Percentiles rank a stretch among this genome's conserved stretches.
These are phyloP conservation scores for Yamadazyma mexicana DNA, from an alignment of 1,139 yeast genomes.

Conservation along the genomic window DNA sequence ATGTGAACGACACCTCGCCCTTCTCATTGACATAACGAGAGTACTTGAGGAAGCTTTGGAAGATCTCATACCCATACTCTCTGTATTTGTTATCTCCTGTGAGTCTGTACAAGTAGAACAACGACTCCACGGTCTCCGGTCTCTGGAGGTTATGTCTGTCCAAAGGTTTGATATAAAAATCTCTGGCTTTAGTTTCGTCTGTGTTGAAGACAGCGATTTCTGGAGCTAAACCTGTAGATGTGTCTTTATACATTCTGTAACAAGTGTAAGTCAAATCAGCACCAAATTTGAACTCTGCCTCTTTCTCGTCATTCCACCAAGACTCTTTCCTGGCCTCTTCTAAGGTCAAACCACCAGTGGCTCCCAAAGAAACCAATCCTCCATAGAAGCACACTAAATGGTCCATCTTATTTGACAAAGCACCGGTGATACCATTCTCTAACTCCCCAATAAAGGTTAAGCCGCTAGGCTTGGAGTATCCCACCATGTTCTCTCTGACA, in stretches of 20 bases:
- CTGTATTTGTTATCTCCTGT: constrained; percentile 83
- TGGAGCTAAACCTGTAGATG: constrained; percentile 77
- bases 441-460: constrained; percentile 78
- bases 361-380: constrained; percentile 86
- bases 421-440: constrained; percentile 62
- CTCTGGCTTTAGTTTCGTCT: constrained; percentile 33
- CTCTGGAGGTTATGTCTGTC: constrained; percentile 88
- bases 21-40: constrained; percentile 51
- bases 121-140: constrained; percentile 92
- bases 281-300: constrained; percentile 63
- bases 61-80: constrained; percentile 88
- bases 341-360: constrained; percentile 66
- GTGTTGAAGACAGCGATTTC: constrained; percentile 82
- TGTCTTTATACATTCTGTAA: constrained; percentile 72
- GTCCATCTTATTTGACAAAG: constrained; percentile 80
- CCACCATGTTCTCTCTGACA: constrained; percentile 58
- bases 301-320: constrained; percentile 38
- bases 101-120: constrained; percentile 76
- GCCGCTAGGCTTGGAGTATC: constrained; percentile 60
- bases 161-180: constrained; percentile 65
- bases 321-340: constrained; percentile 37
- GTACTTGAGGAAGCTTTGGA: constrained; percentile 65
- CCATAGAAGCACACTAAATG: constrained; percentile 93
- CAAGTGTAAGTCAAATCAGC: constrained; percentile 80
- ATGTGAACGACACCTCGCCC: constrained; percentile 62